Percentiles rank a stretch among this genome's conserved stretches.
phyloP scores from a whole-genome alignment of 2,329 filamentous ascomycete genomes.

The Aureobasidium sp. region DNA sequence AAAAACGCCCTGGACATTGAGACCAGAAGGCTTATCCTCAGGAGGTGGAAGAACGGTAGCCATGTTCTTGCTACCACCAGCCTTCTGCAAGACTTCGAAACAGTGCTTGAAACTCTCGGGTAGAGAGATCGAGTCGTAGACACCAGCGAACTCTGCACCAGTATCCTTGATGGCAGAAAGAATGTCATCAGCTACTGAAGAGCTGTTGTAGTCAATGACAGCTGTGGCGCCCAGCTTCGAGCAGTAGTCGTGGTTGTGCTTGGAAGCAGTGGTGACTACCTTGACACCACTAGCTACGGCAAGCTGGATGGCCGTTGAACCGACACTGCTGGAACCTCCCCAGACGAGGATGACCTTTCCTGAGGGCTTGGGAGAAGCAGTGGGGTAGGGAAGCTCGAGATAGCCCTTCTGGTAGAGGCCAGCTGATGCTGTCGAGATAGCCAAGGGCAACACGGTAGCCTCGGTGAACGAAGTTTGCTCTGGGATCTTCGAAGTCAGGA shows the following conservation, averaged over 20 bases:
- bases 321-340: constrained; percentile 32
- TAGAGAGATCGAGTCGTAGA: constrained; percentile 33
- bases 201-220: constrained; percentile 30
- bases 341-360: constrained; percentile 35
- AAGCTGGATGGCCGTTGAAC: constrained; percentile 29
- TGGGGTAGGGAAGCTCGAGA: constrained; percentile 35
- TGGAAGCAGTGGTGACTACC: constrained; percentile 28
- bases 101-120: constrained; percentile 16
- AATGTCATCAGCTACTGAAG: constrained; percentile 32
- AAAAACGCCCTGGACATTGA: constrained; percentile 26
- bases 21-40: constrained; percentile 21
- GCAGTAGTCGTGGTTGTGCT: constrained; percentile 28
- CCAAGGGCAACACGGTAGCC: constrained; percentile 38
- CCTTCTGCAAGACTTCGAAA: constrained; percentile 17
- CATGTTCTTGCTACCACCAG: constrained; percentile 17
- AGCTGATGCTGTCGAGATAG: constrained; percentile 38
- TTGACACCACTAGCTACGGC: constrained; percentile 30
- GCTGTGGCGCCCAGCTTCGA: constrained; percentile 25
- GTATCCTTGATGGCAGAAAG: constrained; percentile 30
- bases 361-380: constrained; percentile 24
- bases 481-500: constrained; percentile 34
- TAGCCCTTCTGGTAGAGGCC: constrained; percentile 35
- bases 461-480: constrained; percentile 31
- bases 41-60: constrained; percentile 18
- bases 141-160: constrained; percentile 35